These are phyloP conservation scores for Salix brachista DNA, from an alignment of 345 rosid species.

Conservation along the genomic window DNA sequence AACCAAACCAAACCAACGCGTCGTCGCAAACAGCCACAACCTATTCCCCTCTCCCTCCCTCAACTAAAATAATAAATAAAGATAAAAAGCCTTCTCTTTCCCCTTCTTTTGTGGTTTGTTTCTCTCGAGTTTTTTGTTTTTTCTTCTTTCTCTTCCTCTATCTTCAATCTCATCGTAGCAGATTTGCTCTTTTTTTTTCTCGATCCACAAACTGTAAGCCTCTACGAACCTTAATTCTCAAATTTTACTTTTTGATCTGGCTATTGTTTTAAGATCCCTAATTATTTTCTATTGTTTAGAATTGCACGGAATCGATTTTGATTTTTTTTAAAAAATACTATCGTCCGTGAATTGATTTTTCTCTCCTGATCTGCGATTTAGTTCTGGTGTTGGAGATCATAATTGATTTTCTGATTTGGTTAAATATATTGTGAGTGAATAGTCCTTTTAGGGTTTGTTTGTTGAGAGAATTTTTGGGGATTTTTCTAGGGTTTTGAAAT, in stretches of 20 bases:
- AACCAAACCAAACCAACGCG: slow-evolving; percentile 20
- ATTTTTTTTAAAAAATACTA: neutral
- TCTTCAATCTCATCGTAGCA: slow-evolving; percentile 39
- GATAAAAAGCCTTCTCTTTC: neutral
- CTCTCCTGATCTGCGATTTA: slow-evolving; percentile 7
- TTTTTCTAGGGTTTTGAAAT: neutral
- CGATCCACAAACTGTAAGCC: slow-evolving; percentile 44
- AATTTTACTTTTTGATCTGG: slow-evolving; percentile 16
- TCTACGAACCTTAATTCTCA: slow-evolving; percentile 18
- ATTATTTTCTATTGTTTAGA: neutral
- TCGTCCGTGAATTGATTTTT: neutral
- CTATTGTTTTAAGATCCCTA: slow-evolving; percentile 28
- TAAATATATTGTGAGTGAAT: neutral
- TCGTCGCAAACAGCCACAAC: neutral
- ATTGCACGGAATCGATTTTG: neutral
- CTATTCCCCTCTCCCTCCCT: neutral
- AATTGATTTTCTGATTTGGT: neutral
- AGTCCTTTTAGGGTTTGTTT: neutral
- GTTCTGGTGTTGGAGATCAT: neutral
- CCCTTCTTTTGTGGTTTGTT: slow-evolving; percentile 16
- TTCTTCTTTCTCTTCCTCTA: neutral
- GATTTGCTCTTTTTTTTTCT: slow-evolving; percentile 24
- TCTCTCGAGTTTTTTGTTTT: neutral
- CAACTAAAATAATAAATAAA: neutral
- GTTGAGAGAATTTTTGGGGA: neutral